Conservation (phyloP, 192 early-diverging fungal species). For the Backusella luteola region DNA sequence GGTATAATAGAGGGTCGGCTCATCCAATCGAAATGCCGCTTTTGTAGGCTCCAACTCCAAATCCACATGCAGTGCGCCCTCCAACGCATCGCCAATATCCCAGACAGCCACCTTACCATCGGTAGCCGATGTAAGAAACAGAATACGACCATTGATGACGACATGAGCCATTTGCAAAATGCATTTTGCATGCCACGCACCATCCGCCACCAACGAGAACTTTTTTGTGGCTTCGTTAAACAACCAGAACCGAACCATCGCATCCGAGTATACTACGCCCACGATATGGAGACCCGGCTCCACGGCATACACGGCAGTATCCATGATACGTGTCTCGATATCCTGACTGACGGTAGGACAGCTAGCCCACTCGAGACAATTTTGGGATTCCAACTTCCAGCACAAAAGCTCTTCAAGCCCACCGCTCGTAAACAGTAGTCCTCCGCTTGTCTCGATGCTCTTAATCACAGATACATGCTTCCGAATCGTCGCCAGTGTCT, state of each 20-base stretch:
- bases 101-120: conserved; percentile 54
- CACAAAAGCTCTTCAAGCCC: conserved; percentile 61
- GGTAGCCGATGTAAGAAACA: conserved; percentile 57
- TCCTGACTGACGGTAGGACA: conserved; percentile 48
- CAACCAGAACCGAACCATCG: conserved; percentile 56
- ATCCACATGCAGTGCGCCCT: conserved; percentile 9
- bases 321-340: conserved; percentile 80
- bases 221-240: conserved; percentile 50
- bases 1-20: conserved; percentile 33
- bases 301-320: conserved; percentile 47
- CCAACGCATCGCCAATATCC: conserved; percentile 39
- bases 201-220: conserved; percentile 50
- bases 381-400: conserved; percentile 49
- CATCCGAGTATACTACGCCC: conserved; percentile 75
- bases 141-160: conserved; percentile 30
- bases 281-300: conserved; percentile 47
- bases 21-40: conserved; percentile 15
- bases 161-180: conserved; percentile 56
- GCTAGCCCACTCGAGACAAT: conserved; percentile 47
- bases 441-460: conserved; percentile 37
- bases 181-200: conserved; percentile 60
- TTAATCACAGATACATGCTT: conserved; percentile 58
- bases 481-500: conserved; percentile 26
- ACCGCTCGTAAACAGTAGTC: conserved; percentile 61
- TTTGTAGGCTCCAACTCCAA: conserved; percentile 18